phyloP scores from a whole-genome alignment of 2,329 filamentous ascomycete species.

The Penicillium sp. region DNA sequence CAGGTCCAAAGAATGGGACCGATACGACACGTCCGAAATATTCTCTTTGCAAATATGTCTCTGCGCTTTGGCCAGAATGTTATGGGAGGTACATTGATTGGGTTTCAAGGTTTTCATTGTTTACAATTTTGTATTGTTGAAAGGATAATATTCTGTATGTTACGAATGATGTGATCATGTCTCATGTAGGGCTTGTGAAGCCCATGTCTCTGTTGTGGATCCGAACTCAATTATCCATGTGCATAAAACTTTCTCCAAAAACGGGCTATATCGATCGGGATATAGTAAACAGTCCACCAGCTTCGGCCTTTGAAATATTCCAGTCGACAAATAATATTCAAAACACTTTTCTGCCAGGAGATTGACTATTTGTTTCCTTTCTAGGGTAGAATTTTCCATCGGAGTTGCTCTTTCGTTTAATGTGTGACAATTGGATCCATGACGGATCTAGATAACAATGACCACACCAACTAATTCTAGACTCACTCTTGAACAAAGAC shows the following conservation, averaged over 20 bases:
- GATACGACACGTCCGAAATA: neutral
- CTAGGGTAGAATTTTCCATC: neutral
- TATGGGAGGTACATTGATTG: neutral
- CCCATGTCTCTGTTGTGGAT: neutral
- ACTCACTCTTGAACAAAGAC: neutral
- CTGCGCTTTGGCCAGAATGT: neutral
- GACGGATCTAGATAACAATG: neutral
- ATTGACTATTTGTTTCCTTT: neutral
- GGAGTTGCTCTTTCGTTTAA: neutral
- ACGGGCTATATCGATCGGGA: neutral
- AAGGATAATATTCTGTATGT: neutral
- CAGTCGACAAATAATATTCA: neutral
- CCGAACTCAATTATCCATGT: neutral
- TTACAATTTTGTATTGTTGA: neutral
- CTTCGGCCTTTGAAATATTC: neutral
- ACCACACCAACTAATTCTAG: neutral
- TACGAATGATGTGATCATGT: slow-evolving; percentile 13
- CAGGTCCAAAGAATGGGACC: neutral
- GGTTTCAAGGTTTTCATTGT: neutral
- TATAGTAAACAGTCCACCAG: neutral
- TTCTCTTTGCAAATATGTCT: slow-evolving; percentile 1
- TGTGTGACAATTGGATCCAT: neutral
- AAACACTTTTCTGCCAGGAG: no score
- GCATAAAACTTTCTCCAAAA: neutral
- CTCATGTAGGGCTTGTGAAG: slow-evolving; percentile 2